Evolutionary conservation across 2,329 filamentous ascomycete genomes (phyloP).

Genomic region (Dendryphion nanum): DNA sequence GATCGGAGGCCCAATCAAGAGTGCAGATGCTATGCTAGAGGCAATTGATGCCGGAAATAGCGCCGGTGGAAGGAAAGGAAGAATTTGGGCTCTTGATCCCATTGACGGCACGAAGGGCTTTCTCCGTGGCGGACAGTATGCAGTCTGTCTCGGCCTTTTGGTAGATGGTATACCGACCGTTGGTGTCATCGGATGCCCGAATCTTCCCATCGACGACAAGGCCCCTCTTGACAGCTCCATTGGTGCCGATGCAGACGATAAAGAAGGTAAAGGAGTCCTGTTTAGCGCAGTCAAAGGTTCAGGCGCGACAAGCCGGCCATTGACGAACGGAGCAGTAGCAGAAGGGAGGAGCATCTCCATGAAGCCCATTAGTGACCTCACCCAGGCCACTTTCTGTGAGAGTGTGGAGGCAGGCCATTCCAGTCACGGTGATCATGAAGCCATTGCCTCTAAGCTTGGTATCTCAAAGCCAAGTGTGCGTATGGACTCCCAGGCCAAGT

Average conservation of each 20-base stretch:
- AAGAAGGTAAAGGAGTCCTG: slow-evolving; percentile 76
- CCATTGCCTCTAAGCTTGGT: slow-evolving; percentile 79
- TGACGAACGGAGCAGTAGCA: slow-evolving; percentile 58
- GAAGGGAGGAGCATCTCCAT: slow-evolving; percentile 69
- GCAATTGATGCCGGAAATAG: slow-evolving; percentile 62
- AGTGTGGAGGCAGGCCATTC: slow-evolving; percentile 93
- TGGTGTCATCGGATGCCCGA: slow-evolving; percentile 92
- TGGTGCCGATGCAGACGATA: slow-evolving; percentile 70
- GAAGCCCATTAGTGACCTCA: slow-evolving; percentile 71
- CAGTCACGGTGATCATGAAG: slow-evolving; percentile 80
- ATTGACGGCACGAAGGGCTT: slow-evolving; percentile 99
- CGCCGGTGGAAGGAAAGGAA: slow-evolving; percentile 67
- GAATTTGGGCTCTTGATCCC: slow-evolving; percentile 95
- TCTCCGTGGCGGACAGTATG: slow-evolving; percentile 92
- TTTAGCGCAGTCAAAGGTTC: slow-evolving; percentile 79
- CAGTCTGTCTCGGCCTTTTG: slow-evolving; percentile 87
- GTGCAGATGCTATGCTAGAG: slow-evolving; percentile 62
- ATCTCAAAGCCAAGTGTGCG: slow-evolving; percentile 88
- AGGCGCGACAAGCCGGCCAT: slow-evolving; percentile 76
- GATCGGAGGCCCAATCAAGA: slow-evolving; percentile 68
- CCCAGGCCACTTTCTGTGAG: slow-evolving; percentile 90
- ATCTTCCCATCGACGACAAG: slow-evolving; percentile 83
- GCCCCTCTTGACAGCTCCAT: slow-evolving; percentile 69
- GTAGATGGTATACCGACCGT: slow-evolving; percentile 92
- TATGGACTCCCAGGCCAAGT: slow-evolving; percentile 98